phyloP scores from a whole-genome alignment of 2,329 filamentous ascomycete genomes.

The Epichloe sylvatica region DNA sequence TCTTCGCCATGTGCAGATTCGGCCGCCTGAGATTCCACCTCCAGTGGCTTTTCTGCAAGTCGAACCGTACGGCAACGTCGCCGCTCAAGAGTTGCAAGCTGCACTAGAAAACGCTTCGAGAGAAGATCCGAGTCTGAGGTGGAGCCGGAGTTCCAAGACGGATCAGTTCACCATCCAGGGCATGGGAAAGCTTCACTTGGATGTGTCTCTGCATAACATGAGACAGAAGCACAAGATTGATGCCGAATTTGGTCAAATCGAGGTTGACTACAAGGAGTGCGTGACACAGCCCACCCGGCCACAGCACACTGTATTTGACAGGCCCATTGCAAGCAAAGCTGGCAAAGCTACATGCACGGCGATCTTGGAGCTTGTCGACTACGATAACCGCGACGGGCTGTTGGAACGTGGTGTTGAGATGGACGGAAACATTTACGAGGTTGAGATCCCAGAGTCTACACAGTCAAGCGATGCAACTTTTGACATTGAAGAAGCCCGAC shows the following conservation, averaged over 20 bases:
- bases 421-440: constrained; percentile 58
- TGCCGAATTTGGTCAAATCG: constrained; percentile 77
- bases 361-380: constrained; percentile 46
- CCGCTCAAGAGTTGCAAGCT: constrained; percentile 66
- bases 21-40: constrained; percentile 78
- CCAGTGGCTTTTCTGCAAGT: constrained; percentile 95
- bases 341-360: constrained; percentile 67
- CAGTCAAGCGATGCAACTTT: constrained; percentile 34
- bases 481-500: constrained; percentile 35
- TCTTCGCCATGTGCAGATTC: constrained; percentile 63
- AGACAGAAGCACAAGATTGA: constrained; percentile 80
- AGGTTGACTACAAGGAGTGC: constrained; percentile 89
- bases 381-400: constrained; percentile 23
- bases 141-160: constrained; percentile 73
- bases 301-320: constrained; percentile 56
- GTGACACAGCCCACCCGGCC: constrained; percentile 43
- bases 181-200: constrained; percentile 92
- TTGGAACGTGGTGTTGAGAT: constrained; percentile 32
- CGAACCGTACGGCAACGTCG: constrained; percentile 62
- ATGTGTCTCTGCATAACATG: constrained; percentile 79
- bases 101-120: constrained; percentile 65
- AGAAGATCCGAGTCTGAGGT: constrained; percentile 84
- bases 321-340: constrained; percentile 63
- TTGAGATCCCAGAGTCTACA: constrained; percentile 36
- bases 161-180: constrained; percentile 88